Percentiles rank a stretch among this genome's conserved stretches.
Evolutionary conservation across 208 protist genomes (phyloP).

Genomic region (Phytomonas serpens): DNA sequence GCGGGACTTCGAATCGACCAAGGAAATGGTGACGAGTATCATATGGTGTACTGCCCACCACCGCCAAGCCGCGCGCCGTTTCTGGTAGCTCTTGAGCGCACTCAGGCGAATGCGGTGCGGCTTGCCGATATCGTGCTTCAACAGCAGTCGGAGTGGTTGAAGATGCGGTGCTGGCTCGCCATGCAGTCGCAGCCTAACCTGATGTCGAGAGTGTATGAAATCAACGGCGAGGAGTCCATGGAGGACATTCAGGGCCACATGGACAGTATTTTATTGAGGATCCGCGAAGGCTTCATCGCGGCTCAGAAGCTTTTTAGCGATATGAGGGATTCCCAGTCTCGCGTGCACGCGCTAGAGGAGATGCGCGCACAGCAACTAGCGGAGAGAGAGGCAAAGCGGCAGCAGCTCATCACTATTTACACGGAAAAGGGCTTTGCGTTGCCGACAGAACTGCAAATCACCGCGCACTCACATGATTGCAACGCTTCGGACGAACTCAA

Average conservation of each 20-base stretch:
- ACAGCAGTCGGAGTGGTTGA: slow-evolving; percentile 47
- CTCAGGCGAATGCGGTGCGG: slow-evolving; percentile 42
- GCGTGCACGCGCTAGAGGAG: slow-evolving; percentile 26
- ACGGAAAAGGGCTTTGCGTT: slow-evolving; percentile 58
- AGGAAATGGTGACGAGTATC: slow-evolving; percentile 71
- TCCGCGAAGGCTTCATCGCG: background rate
- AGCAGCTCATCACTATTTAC: slow-evolving; percentile 53
- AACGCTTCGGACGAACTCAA: slow-evolving; percentile 13
- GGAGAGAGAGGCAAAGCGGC: slow-evolving; percentile 57
- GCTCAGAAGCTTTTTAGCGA: slow-evolving; percentile 23
- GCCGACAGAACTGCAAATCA: slow-evolving; percentile 37
- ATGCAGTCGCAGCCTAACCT: slow-evolving; percentile 15
- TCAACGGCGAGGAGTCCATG: slow-evolving; percentile 39
- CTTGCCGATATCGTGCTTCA: slow-evolving; percentile 60
- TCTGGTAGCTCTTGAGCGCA: slow-evolving; percentile 59
- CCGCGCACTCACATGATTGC: slow-evolving; percentile 4
- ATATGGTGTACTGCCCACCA: slow-evolving; percentile 73
- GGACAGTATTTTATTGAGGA: background rate
- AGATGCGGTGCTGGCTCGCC: slow-evolving; percentile 35
- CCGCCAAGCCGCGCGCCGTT: slow-evolving; percentile 56
- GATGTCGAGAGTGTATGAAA: slow-evolving; percentile 39
- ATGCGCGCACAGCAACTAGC: slow-evolving; percentile 26
- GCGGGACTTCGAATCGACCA: slow-evolving; percentile 71
- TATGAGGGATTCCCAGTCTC: slow-evolving; percentile 30
- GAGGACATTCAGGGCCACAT: slow-evolving; percentile 15